These are phyloP conservation scores for Leccinum arenicola DNA, from an alignment of 768 basidiomycete species.

Conservation along the genomic window DNA sequence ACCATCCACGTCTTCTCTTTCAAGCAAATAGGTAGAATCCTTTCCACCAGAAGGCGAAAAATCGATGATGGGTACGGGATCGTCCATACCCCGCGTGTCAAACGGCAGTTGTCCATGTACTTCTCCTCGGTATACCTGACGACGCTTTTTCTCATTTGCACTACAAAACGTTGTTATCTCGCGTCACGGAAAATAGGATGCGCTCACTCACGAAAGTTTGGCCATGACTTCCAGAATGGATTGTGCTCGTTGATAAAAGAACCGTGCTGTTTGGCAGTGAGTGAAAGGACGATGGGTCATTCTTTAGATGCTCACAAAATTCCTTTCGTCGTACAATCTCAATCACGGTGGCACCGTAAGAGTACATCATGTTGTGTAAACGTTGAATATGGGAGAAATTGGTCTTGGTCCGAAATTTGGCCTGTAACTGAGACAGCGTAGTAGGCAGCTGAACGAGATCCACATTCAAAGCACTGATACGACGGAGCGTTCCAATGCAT, in stretches of 20 bases:
- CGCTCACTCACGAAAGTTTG: conserved; percentile 70
- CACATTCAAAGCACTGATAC: conserved; percentile 78
- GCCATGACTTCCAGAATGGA: conserved; percentile 85
- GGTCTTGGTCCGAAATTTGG: conserved; percentile 70
- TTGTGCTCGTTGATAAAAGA: conserved; percentile 79
- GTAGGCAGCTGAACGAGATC: conserved; percentile 74
- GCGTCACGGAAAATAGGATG: background rate
- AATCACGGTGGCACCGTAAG: conserved; percentile 89
- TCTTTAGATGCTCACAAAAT: conserved; percentile 55
- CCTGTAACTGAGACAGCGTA: conserved; percentile 60
- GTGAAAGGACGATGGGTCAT: background rate
- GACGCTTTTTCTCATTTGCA: conserved; percentile 73
- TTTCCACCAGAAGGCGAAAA: conserved; percentile 67
- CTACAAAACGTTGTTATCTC: conserved; percentile 35
- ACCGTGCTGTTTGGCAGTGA: conserved; percentile 48
- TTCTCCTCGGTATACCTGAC: conserved; percentile 83
- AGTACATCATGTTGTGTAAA: conserved; percentile 86
- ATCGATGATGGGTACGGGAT: conserved; percentile 74
- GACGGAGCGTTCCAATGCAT: conserved; percentile 64
- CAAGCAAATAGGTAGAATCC: conserved; percentile 65
- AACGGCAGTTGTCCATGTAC: conserved; percentile 87
- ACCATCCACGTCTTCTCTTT: conserved; percentile 73
- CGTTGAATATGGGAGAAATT: conserved; percentile 91
- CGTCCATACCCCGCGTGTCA: conserved; percentile 77
- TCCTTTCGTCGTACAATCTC: conserved; percentile 91